Percentiles rank a stretch among this genome's conserved stretches.
phyloP scores from a whole-genome alignment of 768 basidiomycete species.

The Agrocybe chaxingu region DNA sequence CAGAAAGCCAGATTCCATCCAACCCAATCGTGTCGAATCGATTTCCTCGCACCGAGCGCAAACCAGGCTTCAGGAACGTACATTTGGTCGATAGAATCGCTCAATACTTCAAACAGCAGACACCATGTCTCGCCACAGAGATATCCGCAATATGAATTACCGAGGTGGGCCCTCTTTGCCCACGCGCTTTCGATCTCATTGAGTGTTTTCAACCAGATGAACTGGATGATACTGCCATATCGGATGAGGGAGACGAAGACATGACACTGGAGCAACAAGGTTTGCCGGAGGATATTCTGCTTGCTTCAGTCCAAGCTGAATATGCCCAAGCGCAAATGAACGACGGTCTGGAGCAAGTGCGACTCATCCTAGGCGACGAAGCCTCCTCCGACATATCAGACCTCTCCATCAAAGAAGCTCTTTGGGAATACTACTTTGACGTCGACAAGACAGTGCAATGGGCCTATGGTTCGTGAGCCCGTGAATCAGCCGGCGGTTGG shows the following conservation, averaged over 20 bases:
- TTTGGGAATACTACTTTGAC: slow-evolving; percentile 91
- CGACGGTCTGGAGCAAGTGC: slow-evolving; percentile 66
- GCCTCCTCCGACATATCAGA: slow-evolving; percentile 69
- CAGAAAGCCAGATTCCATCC: too few species aligned
- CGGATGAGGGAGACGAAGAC: slow-evolving; percentile 75
- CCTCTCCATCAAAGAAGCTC: slow-evolving; percentile 65
- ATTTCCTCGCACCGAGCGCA: neutral
- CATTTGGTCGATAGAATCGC: too few species aligned
- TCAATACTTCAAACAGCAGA: neutral
- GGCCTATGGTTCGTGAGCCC: slow-evolving; percentile 58
- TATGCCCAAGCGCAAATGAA: slow-evolving; percentile 58
- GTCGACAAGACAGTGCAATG: slow-evolving; percentile 72
- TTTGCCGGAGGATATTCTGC: slow-evolving; percentile 24
- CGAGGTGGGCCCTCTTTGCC: slow-evolving; percentile 41
- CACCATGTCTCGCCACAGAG: slow-evolving; percentile 89
- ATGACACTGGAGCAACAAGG: slow-evolving; percentile 84
- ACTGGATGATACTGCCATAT: slow-evolving; percentile 77
- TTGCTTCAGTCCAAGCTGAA: slow-evolving; percentile 15
- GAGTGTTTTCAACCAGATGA: slow-evolving; percentile 52
- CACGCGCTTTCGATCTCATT: slow-evolving; percentile 3
- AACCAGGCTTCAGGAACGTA: too few species aligned
- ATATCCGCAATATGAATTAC: slow-evolving; percentile 83
- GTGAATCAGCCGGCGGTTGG: neutral
- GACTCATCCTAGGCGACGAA: slow-evolving; percentile 63
- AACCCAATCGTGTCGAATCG: neutral